Evolutionary conservation across 768 basidiomycete genomes (phyloP), one percentile per base, ranked within the genome.

Genomic region (Kwoniella pini): DNA sequence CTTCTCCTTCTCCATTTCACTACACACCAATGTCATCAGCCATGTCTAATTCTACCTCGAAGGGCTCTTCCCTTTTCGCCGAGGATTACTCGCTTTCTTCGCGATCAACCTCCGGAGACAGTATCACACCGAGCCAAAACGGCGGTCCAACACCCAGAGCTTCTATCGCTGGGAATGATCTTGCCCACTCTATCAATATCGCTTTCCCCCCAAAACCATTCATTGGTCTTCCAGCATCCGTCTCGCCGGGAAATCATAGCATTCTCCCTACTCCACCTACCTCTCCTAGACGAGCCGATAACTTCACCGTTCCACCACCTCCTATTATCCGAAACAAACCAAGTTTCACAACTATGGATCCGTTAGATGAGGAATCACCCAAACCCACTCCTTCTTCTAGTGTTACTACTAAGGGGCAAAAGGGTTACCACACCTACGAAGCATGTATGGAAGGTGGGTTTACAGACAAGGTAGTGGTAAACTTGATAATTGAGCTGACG

Each of bases 371-470:
- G 33, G 53, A 59, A 15, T 50, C 50, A 2, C 54, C 22, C 39
- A 60, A 43, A 42, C 55, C 43, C 48, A 60, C 21, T 10, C 52
- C 38, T 27, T 54, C 60, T 22, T 39, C 62, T 22, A 57, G 31
- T 38, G 30, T n/a, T n/a, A 46, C 43, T 15, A 57, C 40, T 17
- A 57, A 53, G 36, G 40, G 40, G 30, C 26, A 57, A 36, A 50
- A 53, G 57, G 54, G 53, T 7, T 77, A 71, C 56, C 46, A 59
- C 19, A 67, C 63, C 9, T 73, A 66, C 44, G 71, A 77, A 11
- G 36, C 54, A 1, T 77, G 71, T 54, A 72, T 77, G 75, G 71
- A 72, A 52, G 75, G 71, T 70, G 67, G 69, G 73, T 69, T 42
- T 48, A 9, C 19, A 44, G 38, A 11, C 51, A 36, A 17, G 30